Percentiles rank a stretch among this genome's conserved stretches.
Conservation (phyloP, 768 basidiomycete genomes). For the Serendipita sp. region DNA sequence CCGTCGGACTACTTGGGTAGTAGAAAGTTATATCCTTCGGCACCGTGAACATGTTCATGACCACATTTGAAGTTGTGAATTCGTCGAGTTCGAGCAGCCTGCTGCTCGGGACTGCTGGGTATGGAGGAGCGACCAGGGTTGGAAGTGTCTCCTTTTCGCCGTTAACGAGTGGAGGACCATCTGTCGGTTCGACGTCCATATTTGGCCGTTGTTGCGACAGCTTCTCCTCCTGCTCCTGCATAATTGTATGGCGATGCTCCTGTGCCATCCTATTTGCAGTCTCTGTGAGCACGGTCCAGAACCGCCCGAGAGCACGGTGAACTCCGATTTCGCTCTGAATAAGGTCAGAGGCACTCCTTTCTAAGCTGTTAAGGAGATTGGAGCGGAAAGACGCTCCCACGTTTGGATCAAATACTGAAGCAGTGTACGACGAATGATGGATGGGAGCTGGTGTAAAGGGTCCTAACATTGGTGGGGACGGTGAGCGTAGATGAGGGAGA, state of each 20-base stretch:
- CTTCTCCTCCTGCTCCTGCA: not conserved
- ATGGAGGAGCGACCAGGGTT: not conserved
- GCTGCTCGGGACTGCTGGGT: conserved; percentile 24
- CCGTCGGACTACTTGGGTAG: conserved; percentile 34
- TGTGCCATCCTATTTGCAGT: conserved; percentile 5
- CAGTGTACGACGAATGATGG: conserved; percentile 62
- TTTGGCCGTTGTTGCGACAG: not conserved
- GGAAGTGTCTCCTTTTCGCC: not conserved
- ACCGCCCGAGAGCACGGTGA: conserved; percentile 55
- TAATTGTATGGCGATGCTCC: not conserved
- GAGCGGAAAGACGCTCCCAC: conserved; percentile 76
- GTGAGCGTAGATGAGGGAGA: conserved; percentile 61
- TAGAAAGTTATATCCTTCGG: conserved; percentile 48
- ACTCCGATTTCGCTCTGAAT: conserved; percentile 70
- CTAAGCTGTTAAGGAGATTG: conserved; percentile 58
- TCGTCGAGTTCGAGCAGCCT: conserved; percentile 24
- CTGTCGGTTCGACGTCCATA: conserved; percentile 2
- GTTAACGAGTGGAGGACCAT: conserved; percentile 20
- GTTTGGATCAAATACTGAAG: conserved; percentile 74
- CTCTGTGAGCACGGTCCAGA: conserved; percentile 72
- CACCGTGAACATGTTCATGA: conserved; percentile 43
- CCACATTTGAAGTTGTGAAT: conserved; percentile 47
- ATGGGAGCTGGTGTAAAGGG: conserved; percentile 56
- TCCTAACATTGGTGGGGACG: conserved; percentile 61
- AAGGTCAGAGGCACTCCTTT: conserved; percentile 65